Evolutionary conservation across 257 asterid genomes (phyloP).

Genomic region (Euphrasia confusa): DNA sequence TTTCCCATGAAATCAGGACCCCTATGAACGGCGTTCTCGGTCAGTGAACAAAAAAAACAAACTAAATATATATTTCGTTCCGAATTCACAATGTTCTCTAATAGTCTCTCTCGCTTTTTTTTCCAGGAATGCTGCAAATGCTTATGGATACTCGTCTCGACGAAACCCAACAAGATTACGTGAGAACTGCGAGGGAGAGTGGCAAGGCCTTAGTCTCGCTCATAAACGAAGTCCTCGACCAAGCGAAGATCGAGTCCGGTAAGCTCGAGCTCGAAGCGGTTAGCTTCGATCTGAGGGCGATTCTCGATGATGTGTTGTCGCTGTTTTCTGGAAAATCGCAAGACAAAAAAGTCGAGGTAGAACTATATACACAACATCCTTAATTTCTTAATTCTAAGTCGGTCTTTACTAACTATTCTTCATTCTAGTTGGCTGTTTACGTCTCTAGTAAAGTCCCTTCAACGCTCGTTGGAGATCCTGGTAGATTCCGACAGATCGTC

Average conservation of each 20-base stretch:
- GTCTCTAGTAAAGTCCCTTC: slow-evolving; percentile 78
- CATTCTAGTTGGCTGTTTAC: slow-evolving; percentile 70
- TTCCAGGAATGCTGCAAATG: slow-evolving; percentile 94
- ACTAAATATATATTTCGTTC: not conserved
- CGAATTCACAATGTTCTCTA: slow-evolving; percentile 1
- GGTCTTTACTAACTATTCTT: slow-evolving; percentile 16
- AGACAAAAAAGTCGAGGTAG: slow-evolving; percentile 90
- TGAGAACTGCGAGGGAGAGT: slow-evolving; percentile 94
- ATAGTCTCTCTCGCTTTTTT: slow-evolving; percentile 12
- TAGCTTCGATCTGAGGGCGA: slow-evolving; percentile 36
- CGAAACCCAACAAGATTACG: slow-evolving; percentile 94
- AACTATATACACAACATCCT: not conserved
- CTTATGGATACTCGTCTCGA: slow-evolving; percentile 90
- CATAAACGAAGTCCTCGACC: slow-evolving; percentile 92
- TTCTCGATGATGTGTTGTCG: slow-evolving; percentile 42
- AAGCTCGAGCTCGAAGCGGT: slow-evolving; percentile 91
- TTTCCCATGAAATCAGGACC: slow-evolving; percentile 99
- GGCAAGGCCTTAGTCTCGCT: slow-evolving; percentile 98
- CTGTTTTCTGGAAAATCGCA: slow-evolving; percentile 86
- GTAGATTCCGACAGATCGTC: slow-evolving; percentile 85
- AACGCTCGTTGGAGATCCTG: slow-evolving; percentile 84
- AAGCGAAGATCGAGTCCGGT: slow-evolving; percentile 97
- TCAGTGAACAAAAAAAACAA: slow-evolving; percentile 31
- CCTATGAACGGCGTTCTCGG: slow-evolving; percentile 99
- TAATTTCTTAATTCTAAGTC: not conserved